A percentile compares a stretch with the other conserved stretches of the same genome.
phyloP scores from a whole-genome alignment of 116 monocot species.

The Thalassia testudinum region DNA sequence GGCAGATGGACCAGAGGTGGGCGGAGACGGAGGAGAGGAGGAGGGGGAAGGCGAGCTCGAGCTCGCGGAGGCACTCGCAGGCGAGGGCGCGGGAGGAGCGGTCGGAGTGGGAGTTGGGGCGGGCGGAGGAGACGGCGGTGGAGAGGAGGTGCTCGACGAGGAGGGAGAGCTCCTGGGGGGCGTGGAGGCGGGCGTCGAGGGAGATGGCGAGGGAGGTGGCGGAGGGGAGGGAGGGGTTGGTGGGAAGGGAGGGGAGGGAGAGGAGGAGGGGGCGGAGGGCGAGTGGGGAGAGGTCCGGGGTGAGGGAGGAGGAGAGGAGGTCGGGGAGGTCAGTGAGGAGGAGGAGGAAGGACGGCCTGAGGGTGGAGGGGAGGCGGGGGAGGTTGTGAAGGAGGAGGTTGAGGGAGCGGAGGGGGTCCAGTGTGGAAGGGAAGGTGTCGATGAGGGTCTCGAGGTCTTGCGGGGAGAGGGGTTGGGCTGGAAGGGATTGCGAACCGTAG shows the following conservation, averaged over 20 bases:
- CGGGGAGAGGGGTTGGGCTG: slow-evolving; percentile 13
- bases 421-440: slow-evolving; percentile 21
- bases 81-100: slow-evolving; percentile 42
- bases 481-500: not conserved
- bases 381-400: too few relatives aligned
- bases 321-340: too few relatives aligned
- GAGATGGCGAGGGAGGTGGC: slow-evolving; percentile 30
- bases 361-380: too few relatives aligned
- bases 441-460: slow-evolving; percentile 52
- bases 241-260: slow-evolving; percentile 11
- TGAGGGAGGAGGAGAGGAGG: too few relatives aligned
- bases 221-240: slow-evolving; percentile 34
- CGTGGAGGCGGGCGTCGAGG: slow-evolving; percentile 13
- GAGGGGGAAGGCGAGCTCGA: slow-evolving; percentile 49
- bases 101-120: slow-evolving; percentile 67
- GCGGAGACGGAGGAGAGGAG: slow-evolving; percentile 55
- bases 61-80: slow-evolving; percentile 80
- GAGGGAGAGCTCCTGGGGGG: slow-evolving; percentile 11
- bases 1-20: slow-evolving; percentile 63
- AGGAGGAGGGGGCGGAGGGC: slow-evolving; percentile 11
- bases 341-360: too few relatives aligned
- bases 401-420: slow-evolving; percentile 7
- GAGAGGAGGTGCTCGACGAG: slow-evolving; percentile 49
- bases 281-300: not conserved
- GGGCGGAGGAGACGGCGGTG: slow-evolving; percentile 41